These are phyloP conservation scores for Hawksworthiomyces lignivorus DNA, from an alignment of 2,329 filamentous ascomycete species.

Conservation along the genomic window DNA sequence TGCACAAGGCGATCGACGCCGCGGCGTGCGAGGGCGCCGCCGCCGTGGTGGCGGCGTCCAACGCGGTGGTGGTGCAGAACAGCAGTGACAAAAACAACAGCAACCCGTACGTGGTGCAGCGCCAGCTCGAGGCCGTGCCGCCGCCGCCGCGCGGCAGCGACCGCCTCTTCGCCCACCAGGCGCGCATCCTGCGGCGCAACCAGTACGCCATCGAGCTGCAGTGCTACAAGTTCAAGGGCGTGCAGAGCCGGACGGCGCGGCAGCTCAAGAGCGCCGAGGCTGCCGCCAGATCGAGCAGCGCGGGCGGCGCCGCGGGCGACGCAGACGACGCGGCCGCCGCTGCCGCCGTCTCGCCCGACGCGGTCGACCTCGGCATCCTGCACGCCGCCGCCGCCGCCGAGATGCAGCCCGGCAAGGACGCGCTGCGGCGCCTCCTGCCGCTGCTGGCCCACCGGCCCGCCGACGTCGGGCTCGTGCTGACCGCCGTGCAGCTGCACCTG, in stretches of 20 bases:
- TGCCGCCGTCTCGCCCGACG: conserved; percentile 23
- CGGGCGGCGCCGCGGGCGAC: conserved; percentile 16
- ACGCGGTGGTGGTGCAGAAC: conserved; percentile 37
- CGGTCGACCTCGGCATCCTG: conserved; percentile 38
- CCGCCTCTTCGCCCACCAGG: conserved; percentile 66
- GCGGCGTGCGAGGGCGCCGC: conserved; percentile 62
- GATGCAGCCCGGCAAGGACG: conserved; percentile 54
- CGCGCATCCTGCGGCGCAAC: conserved; percentile 53
- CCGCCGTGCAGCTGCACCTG: conserved; percentile 74
- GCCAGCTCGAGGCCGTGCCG: conserved; percentile 49
- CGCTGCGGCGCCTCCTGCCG: conserved; percentile 61
- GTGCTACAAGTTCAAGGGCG: conserved; percentile 59
- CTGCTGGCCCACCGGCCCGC: conserved; percentile 66
- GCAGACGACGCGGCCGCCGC: conserved; percentile 17
- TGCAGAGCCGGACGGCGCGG: conserved; percentile 39
- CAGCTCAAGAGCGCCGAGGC: conserved; percentile 27
- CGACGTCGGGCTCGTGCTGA: conserved; percentile 74
- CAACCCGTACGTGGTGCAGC: conserved; percentile 64
- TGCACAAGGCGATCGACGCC: conserved; percentile 55
- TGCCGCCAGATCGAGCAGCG: conserved; percentile 18
- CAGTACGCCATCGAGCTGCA: conserved; percentile 56
- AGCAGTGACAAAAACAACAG: conserved; percentile 14
- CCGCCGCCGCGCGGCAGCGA: conserved; percentile 45
- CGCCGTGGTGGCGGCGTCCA: conserved; percentile 58
- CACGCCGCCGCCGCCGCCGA: conserved; percentile 68